Base-by-base conservation (phyloP, 805 yeast species). In the Novakomyces olei region DNA sequence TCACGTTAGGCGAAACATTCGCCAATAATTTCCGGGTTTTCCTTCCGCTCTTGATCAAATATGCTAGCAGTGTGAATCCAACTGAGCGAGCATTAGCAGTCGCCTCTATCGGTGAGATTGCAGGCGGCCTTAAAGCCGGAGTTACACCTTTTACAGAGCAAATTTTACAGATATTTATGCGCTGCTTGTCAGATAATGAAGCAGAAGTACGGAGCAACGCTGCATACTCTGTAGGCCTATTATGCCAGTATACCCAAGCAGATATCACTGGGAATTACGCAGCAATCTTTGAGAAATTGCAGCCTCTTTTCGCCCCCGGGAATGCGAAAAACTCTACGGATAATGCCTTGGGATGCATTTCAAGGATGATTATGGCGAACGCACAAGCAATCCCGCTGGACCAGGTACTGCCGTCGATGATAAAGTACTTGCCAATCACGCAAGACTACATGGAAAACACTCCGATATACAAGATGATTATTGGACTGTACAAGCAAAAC, bases 261-360 rank as follows among this genome's bases (percentile, higher is more conserved):
- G 77, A 72, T 44, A 63, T 73, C 41, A 57, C 75, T 26, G 53
- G 71, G 25, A 58, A 67, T 29, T 85, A 72, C 56, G 72, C 70
- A 40, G 60, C 68, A 30, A 67, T 85, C 36, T 64, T 88, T 51
- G 61, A 61, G 45, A 62, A 71, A 29, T 54, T 76, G 42, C 73
- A 74, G 38, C 72, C 73, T 49, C 59, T 81, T 44, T 61, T 88
- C 48, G 69, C 67, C 54, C 75, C 80, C 38, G 79, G 77, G 56
- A 73, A 68, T 36, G 37, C 42, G 30, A 40, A 52, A 18, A 44
- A 44, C 31, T 44, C 58, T 15, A 44, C 50, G 30, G 94, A 96
- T 38, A 88, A 88, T 53, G 93, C 93, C 4, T 75, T 88, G 53
- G 98, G 98, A 28, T 88, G 96, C 65, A 92, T 83, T 36, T 83